Conservation (phyloP, 768 basidiomycete genomes). For the Suillus sp. region DNA sequence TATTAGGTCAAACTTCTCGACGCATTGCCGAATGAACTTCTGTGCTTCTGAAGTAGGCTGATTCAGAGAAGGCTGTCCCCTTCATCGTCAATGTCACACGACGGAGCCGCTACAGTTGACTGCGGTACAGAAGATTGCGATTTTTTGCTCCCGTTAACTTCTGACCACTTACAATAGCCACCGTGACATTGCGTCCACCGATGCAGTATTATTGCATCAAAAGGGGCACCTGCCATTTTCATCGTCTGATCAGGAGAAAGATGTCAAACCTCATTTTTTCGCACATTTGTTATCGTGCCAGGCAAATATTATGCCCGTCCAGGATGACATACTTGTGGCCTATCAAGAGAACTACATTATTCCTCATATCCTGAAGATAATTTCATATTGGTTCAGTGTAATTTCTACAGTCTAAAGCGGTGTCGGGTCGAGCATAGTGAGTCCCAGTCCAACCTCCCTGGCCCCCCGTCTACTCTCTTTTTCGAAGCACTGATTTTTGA, state of each 20-base stretch:
- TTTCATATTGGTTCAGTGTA: not conserved
- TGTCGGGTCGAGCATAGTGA: not conserved
- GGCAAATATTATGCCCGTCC: not conserved
- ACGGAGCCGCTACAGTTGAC: constrained; percentile 1
- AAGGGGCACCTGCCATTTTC: not conserved
- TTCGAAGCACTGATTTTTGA: not conserved
- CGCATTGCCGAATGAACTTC: not conserved
- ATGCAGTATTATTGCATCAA: not conserved
- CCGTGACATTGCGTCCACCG: no score
- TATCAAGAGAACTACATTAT: not conserved
- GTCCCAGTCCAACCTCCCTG: not conserved
- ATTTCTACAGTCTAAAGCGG: not conserved
- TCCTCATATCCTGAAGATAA: not conserved
- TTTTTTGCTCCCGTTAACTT: not conserved
- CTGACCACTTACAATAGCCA: no score
- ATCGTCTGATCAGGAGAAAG: not conserved
- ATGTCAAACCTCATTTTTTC: not conserved
- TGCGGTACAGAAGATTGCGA: no score
- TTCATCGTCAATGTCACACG: not conserved
- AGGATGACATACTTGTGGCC: not conserved
- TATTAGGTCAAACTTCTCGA: not conserved
- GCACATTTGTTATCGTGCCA: not conserved
- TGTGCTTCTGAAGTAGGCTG: not conserved
- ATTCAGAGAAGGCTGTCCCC: not conserved
- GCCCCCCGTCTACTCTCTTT: not conserved